phyloP scores from a whole-genome alignment of 441 rosid species.

The Gossypium schwendimanii region DNA sequence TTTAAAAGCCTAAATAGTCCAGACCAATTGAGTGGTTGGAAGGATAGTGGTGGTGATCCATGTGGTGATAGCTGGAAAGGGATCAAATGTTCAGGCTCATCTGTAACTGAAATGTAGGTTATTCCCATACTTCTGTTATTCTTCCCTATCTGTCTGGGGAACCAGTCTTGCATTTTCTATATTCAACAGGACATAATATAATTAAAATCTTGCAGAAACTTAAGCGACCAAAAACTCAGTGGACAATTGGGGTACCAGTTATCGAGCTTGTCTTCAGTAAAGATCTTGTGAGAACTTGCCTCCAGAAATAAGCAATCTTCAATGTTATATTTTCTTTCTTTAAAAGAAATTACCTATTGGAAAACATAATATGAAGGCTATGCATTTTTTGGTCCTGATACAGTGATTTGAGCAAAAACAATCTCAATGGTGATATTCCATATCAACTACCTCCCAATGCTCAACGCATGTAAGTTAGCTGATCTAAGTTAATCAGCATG shows the following conservation, averaged over 20 bases:
- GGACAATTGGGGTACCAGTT: conserved; percentile 87
- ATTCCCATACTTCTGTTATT: neutral
- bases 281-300: conserved; percentile 53
- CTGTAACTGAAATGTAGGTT: conserved; percentile 68
- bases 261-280: conserved; percentile 70
- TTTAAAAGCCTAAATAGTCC: conserved; percentile 78
- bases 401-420: conserved; percentile 89
- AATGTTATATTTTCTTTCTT: neutral
- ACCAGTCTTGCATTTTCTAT: neutral
- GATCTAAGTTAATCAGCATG: neutral
- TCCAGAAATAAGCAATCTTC: neutral
- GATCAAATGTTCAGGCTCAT: conserved; percentile 68
- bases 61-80: conserved; percentile 89
- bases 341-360: neutral
- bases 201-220: conserved; percentile 39
- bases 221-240: conserved; percentile 56
- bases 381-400: conserved; percentile 36
- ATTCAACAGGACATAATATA: neutral
- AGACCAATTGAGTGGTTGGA: conserved; percentile 60
- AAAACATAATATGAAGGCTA: conserved; percentile 18
- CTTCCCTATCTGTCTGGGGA: neutral
- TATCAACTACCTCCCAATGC: conserved; percentile 88
- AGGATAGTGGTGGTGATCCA: conserved; percentile 75
- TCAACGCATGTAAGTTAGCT: conserved; percentile 50
- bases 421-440: conserved; percentile 70